Base-by-base conservation (phyloP, 163 green algal species). In the Scenedesmus sp. region DNA sequence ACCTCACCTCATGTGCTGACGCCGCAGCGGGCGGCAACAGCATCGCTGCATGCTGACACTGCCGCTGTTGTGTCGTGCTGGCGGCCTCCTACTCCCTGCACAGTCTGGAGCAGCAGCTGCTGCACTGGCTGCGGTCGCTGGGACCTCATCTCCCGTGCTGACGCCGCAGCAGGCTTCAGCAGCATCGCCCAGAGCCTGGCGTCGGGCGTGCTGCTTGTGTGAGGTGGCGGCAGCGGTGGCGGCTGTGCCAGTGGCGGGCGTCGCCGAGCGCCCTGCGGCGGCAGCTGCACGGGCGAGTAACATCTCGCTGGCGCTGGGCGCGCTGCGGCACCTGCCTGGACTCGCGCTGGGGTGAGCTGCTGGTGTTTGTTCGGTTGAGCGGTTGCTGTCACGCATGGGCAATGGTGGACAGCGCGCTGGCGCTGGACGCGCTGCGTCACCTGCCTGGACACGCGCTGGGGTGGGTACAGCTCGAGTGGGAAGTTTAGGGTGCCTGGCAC, bases 141-240 rank as follows among this genome's bases (percentile, higher is more conserved):
- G n/a, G 85, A 83, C 33, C 85, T 90, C 16, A 83, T 83, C 20
- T 90, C 43, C 0, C 15, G 16, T 24, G 85, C 68, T 73, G 85
- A 90, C n/a, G 61, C 44, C 13, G 61, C 61, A 81, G 61, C 84
- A 70, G 84, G 84, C 18, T 89, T 82, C n/a, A 26, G 35, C 84
- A 81, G 61, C 42, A 33, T 89, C 56, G 37, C 43, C 12, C 37
- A 30, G 13, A 37, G 30, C 42, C 42, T 89, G 30, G 20, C 85
- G 30, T 83, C 40, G 40, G 85, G 85, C 40, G 68, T 90, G 68
- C 68, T 90, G 85, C 85, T n/a, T 90, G 85, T 44, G 30, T 26
- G 85, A 90, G 68, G 85, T 90, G n/a, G 85, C 85, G 51, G 85
- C 85, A 51, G 85, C 85, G 53, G 85, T 76, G 6, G 85, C 68